These are phyloP conservation scores for Claviceps sp. DNA, from an alignment of 2,329 filamentous ascomycete species.

Conservation along the genomic window DNA sequence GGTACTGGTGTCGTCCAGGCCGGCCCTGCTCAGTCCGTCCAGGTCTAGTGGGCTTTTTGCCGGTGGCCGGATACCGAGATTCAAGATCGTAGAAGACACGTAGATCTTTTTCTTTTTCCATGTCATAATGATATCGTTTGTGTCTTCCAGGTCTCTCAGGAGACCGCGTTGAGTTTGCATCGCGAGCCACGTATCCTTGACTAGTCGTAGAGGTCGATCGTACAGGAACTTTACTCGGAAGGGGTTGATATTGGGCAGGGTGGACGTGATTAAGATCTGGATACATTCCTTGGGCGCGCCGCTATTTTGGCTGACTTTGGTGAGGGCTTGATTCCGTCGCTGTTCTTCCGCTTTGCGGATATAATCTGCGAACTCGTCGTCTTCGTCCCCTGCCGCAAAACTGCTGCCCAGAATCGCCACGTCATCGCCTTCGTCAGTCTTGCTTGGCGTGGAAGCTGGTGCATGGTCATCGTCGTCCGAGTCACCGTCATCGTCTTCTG, in stretches of 20 bases:
- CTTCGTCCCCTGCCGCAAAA: conserved; percentile 15
- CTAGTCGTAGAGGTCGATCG: conserved; percentile 51
- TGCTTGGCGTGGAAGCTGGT: conserved; percentile 2
- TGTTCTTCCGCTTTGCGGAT: conserved; percentile 26
- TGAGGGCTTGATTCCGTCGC: conserved; percentile 13
- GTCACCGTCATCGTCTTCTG: conserved; percentile 18
- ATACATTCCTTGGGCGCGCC: conserved; percentile 13
- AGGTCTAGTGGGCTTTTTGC: conserved; percentile 28
- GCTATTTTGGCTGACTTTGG: conserved; percentile 7
- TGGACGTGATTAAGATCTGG: conserved; percentile 42
- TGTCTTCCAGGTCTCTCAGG: conserved; percentile 24
- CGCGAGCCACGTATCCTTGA: conserved; percentile 56
- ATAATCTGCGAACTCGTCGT: conserved; percentile 33
- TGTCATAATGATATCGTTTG: conserved; percentile 56
- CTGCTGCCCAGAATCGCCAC: conserved; percentile 15
- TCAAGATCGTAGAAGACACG: conserved; percentile 58
- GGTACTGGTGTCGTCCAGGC: conserved; percentile 35
- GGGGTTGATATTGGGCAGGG: conserved; percentile 44
- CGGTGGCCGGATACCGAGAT: conserved; percentile 44
- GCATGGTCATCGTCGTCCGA: conserved; percentile 16
- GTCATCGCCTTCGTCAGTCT: conserved; percentile 9
- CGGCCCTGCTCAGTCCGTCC: conserved; percentile 23
- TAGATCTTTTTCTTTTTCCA: conserved; percentile 65
- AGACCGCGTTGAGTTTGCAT: conserved; percentile 36
- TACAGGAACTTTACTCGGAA: conserved; percentile 50